Percentiles rank a stretch among this genome's conserved stretches.
Conservation (phyloP, 2,329 filamentous ascomycete species). For the Sarocladiaceae sp. region DNA sequence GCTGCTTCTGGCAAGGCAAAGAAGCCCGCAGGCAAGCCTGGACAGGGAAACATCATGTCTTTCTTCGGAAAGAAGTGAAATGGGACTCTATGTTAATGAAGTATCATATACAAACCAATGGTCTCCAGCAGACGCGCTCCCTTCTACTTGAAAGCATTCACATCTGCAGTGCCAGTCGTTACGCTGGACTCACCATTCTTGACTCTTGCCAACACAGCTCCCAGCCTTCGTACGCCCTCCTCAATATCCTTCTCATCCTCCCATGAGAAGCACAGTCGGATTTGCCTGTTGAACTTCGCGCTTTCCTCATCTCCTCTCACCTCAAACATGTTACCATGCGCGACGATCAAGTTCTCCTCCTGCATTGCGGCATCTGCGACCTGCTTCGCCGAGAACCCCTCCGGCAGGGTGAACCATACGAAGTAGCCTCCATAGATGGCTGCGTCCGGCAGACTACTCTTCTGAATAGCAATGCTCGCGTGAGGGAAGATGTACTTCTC, state of each 20-base stretch:
- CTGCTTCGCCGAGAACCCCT: conserved; percentile 42
- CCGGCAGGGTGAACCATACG: conserved; percentile 69
- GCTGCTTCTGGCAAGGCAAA: conserved; percentile 48
- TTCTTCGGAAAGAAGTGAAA: conserved; percentile 79
- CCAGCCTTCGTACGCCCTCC: conserved; percentile 65
- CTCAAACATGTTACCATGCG: conserved; percentile 66
- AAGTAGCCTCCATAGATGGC: conserved; percentile 76
- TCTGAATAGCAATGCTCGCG: conserved; percentile 33
- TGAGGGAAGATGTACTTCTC: conserved; percentile 55
- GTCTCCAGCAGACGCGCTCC: too few species aligned
- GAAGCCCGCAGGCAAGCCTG: conserved; percentile 52
- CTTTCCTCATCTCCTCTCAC: conserved; percentile 52
- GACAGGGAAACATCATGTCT: conserved; percentile 83
- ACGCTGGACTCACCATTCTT: conserved; percentile 15
- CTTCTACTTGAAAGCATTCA: too few species aligned
- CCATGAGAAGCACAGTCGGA: conserved; percentile 71
- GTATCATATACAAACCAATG: too few species aligned
- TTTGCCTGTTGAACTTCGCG: conserved; percentile 51
- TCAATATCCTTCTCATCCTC: conserved; percentile 61
- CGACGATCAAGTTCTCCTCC: conserved; percentile 65
- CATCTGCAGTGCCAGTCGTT: background rate
- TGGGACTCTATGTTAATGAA: too few species aligned
- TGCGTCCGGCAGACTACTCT: conserved; percentile 33
- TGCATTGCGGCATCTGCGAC: conserved; percentile 54
- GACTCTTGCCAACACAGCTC: conserved; percentile 34